Evolutionary conservation across 2,329 filamentous ascomycete species (phyloP), one percentile per base, ranked within the genome.

Genomic region (Cordyceps javanica): DNA sequence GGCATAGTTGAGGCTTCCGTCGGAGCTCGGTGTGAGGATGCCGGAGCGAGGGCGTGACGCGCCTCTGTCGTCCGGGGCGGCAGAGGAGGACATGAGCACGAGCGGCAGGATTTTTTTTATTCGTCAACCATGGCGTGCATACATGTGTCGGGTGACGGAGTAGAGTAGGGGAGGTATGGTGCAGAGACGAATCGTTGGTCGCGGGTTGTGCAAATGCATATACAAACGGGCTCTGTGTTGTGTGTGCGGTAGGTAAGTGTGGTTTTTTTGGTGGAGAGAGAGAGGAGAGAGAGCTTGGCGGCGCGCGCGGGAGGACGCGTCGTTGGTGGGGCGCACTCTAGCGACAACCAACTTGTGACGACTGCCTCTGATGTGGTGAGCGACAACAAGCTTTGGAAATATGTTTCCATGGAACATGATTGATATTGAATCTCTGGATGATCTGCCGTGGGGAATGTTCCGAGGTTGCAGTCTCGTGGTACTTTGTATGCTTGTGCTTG

Each of bases 21-120:
- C 69, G 30, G 73, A 72, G 61, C 68, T 70, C 52, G 75, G 69
- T 50, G 72, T 76, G 62, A 75, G 68, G 63, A 75, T 72, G 62
- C 72, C 72, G 57, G 71, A 73, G 60, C 62, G 66, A 60, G 71
- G 73, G 73, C 76, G 79, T 75, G 78, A 78, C 78, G 77, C 77
- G 77, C 78, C 74, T 64, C 71, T 65, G 63, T 66, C 70, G 63
- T 66, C 70, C 61, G 65, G 61, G 60, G 66, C 59, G 60, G 66
- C 65, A 59, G 69, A 65, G 60, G 69, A 70, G 64, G 70, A 66
- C 71, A 73, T 73, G 55, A 13, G 53, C 38, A 42, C 45, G 30
- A 16, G 34, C 14, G 23, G 41, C 23, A 7, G 5, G n/a, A n/a
- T n/a, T n/a, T n/a, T n/a, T n/a, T 34, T 58, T 50, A 58, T 58